phyloP scores from a whole-genome alignment of 495 filamentous ascomycete species.

The Hypoxylon fragiforme region DNA sequence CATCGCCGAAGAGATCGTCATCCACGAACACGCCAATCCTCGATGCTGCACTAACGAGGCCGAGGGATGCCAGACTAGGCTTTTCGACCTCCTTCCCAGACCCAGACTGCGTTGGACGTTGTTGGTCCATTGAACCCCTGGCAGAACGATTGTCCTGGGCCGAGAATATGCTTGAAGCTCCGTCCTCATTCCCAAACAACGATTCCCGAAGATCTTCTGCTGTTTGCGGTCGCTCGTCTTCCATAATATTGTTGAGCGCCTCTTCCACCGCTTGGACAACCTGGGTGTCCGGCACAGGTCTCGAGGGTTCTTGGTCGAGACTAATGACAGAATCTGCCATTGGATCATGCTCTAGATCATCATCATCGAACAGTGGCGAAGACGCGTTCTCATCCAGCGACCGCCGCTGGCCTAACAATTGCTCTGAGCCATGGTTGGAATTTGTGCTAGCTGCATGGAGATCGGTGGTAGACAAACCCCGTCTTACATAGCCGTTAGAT shows the following conservation, averaged over 20 bases:
- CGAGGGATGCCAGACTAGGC: slow-evolving; percentile 87
- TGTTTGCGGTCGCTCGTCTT: slow-evolving; percentile 62
- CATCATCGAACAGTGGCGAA: slow-evolving; percentile 57
- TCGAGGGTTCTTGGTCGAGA: slow-evolving; percentile 50
- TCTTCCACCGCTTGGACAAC: slow-evolving; percentile 93
- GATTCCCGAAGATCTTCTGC: slow-evolving; percentile 64
- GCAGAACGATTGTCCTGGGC: slow-evolving; percentile 47
- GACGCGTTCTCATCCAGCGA: slow-evolving; percentile 52
- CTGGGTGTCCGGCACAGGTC: slow-evolving; percentile 52
- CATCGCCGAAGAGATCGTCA: slow-evolving; percentile 90
- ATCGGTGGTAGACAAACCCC: slow-evolving; percentile 52
- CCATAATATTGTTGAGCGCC: slow-evolving; percentile 93
- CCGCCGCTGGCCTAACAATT: slow-evolving; percentile 40
- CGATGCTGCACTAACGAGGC: slow-evolving; percentile 78
- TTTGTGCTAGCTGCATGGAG: slow-evolving; percentile 40
- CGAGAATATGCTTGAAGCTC: slow-evolving; percentile 54
- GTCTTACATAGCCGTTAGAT: slow-evolving; percentile 33
- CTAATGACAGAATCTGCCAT: slow-evolving; percentile 57
- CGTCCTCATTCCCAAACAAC: slow-evolving; percentile 57
- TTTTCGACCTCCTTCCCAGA: slow-evolving; percentile 61
- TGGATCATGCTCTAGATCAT: slow-evolving; percentile 55
- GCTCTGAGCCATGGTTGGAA: slow-evolving; percentile 40
- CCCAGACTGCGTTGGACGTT: slow-evolving; percentile 28
- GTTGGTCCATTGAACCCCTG: slow-evolving; percentile 61
- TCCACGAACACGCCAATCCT: slow-evolving; percentile 88